Evolutionary conservation across 768 basidiomycete genomes (phyloP).

Genomic region (Krasilnikovozyma curviuscula): DNA sequence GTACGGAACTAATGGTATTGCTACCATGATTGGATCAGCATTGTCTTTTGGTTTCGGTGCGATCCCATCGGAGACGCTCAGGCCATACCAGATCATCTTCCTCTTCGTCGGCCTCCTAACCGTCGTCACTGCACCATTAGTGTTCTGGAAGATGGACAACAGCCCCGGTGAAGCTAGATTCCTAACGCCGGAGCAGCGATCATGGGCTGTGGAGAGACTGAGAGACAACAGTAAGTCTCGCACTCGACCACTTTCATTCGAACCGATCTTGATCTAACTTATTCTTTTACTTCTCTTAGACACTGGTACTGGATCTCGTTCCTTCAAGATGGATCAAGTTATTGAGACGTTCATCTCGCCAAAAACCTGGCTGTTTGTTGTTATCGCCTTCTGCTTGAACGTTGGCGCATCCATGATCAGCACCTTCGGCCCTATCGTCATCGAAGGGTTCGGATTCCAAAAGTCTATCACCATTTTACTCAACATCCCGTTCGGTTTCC

Average conservation of each 20-base stretch:
- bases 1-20: constrained; percentile 23
- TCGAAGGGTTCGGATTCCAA: no score
- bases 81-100: constrained; percentile 23
- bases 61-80: constrained; percentile 15
- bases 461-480: no score
- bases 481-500: no score
- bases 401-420: constrained; percentile 20
- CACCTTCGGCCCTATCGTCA: no score
- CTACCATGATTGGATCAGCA: constrained; percentile 20
- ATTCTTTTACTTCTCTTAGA: no score
- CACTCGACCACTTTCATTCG: constrained; percentile 11
- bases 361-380: constrained; percentile 19
- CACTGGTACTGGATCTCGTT: constrained; percentile 22
- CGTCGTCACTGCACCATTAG: constrained; percentile 18
- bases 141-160: constrained; percentile 19
- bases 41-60: constrained; percentile 21
- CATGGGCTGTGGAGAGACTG: constrained; percentile 22
- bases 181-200: constrained; percentile 19
- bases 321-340: constrained; percentile 21
- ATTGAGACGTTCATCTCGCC: constrained; percentile 18
- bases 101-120: constrained; percentile 21
- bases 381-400: constrained; percentile 17
- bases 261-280: no score
- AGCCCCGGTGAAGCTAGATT: constrained; percentile 19
- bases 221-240: constrained; percentile 16